Conservation (phyloP, 148 eudicot genomes). For the Simmondsia chinensis region DNA sequence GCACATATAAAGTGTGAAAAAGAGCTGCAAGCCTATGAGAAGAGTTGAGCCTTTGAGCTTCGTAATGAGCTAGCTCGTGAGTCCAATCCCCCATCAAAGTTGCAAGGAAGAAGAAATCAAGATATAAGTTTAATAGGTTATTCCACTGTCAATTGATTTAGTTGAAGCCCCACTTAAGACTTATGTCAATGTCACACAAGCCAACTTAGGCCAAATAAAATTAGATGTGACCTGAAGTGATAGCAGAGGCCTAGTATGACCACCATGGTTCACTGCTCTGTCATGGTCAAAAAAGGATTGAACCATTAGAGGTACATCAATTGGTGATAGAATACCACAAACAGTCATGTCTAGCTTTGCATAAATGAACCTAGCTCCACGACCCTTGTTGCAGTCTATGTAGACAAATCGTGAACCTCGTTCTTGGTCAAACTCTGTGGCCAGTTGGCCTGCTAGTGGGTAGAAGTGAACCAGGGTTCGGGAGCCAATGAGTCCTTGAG, state of each 20-base stretch:
- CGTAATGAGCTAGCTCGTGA: too few species aligned
- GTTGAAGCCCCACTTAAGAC: too few species aligned
- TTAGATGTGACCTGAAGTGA: constrained; percentile 43
- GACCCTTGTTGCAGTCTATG: constrained; percentile 9
- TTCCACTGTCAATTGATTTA: too few species aligned
- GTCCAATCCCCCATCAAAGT: too few species aligned
- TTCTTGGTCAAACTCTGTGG: background rate
- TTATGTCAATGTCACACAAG: too few species aligned
- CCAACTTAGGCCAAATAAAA: too few species aligned
- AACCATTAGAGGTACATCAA: constrained; percentile 15
- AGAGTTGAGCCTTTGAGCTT: too few species aligned
- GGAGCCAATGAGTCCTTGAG: constrained; percentile 4
- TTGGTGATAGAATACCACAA: background rate
- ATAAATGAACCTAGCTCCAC: constrained; percentile 1
- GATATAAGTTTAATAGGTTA: too few species aligned
- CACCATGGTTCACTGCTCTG: constrained; percentile 27
- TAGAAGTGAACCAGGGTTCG: constrained; percentile 8
- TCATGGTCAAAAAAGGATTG: constrained; percentile 30
- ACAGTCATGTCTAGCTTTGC: background rate
- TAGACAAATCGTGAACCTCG: background rate
- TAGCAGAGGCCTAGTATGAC: constrained; percentile 34
- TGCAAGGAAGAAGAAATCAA: too few species aligned
- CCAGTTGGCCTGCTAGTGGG: background rate
- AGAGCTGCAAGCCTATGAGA: too few species aligned
- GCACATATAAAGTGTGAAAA: too few species aligned